These are phyloP conservation scores for Pythium aquatile DNA, from an alignment of 352 stramenopile genomes.

Conservation along the genomic window DNA sequence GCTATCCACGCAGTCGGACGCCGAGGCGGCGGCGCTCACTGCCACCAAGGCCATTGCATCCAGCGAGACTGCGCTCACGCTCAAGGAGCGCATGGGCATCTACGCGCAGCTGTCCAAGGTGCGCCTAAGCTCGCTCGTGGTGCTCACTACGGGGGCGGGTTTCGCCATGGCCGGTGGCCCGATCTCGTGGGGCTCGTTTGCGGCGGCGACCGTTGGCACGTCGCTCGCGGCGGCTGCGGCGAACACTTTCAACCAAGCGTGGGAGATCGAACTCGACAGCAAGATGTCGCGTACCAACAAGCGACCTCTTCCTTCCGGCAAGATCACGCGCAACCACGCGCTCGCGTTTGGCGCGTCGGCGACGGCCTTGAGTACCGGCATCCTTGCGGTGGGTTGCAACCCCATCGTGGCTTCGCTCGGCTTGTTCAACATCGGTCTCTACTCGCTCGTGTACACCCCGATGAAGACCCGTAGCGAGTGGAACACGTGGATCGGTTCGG, in stretches of 20 bases:
- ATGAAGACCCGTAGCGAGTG: slow-evolving; percentile 96
- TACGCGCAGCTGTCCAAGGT: slow-evolving; percentile 95
- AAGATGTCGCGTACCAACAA: slow-evolving; percentile 97
- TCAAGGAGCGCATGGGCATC: slow-evolving; percentile 66
- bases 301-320: slow-evolving; percentile 91
- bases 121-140: slow-evolving; percentile 93
- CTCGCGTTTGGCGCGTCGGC: slow-evolving; percentile 83
- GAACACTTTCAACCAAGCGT: slow-evolving; percentile 98
- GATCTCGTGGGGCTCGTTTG: slow-evolving; percentile 87
- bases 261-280: slow-evolving; percentile 93
- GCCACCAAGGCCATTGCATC: slow-evolving; percentile 20
- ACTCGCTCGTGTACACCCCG: slow-evolving; percentile 98
- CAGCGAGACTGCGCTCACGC: slow-evolving; percentile 33
- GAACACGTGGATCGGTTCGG: slow-evolving; percentile 98
- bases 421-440: slow-evolving; percentile 97
- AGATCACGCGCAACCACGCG: slow-evolving; percentile 76
- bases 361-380: slow-evolving; percentile 80
- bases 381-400: slow-evolving; percentile 93
- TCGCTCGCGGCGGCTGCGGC: slow-evolving; percentile 92
- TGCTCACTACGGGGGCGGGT: slow-evolving; percentile 94
- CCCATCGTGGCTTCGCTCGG: slow-evolving; percentile 95
- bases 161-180: slow-evolving; percentile 96
- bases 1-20: slow-evolving; percentile 57
- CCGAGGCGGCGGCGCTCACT: slow-evolving; percentile 40
- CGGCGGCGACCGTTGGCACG: slow-evolving; percentile 92